Evolutionary conservation across 306 rosid species (phyloP).

Genomic region (Citrullus colocynthis): DNA sequence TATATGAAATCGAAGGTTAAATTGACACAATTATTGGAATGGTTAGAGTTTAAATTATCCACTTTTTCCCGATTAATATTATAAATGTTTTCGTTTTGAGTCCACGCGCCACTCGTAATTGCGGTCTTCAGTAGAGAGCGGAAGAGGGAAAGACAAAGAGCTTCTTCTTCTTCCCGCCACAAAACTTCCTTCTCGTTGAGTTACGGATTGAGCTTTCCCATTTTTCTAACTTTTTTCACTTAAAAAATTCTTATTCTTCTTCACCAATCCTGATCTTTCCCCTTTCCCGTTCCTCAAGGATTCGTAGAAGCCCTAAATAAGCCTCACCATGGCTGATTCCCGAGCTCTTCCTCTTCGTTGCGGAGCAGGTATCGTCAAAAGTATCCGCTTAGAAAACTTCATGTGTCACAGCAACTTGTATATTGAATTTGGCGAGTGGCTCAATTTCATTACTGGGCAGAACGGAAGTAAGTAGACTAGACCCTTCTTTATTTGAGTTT

Average conservation of each 20-base stretch:
- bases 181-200: neutral
- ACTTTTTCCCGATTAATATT: too few species aligned
- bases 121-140: neutral
- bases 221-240: neutral
- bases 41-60: too few species aligned
- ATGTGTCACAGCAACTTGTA: constrained; percentile 77
- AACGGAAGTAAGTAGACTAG: constrained; percentile 56
- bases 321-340: constrained; percentile 1
- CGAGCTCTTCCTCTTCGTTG: constrained; percentile 13
- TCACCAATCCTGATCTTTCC: neutral
- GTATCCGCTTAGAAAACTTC: constrained; percentile 66
- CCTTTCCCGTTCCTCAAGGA: neutral
- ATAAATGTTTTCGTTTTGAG: too few species aligned
- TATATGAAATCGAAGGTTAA: too few species aligned
- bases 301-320: neutral
- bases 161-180: constrained; percentile 2
- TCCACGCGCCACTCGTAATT: neutral
- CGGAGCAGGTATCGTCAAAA: constrained; percentile 51
- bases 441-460: constrained; percentile 82
- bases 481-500: neutral
- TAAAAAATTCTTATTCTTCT: neutral
- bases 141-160: neutral
- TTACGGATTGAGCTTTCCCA: neutral
- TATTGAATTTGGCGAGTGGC: constrained; percentile 55
- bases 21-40: too few species aligned